A percentile compares a stretch with the other conserved stretches of the same genome.
Conservation (phyloP, 768 basidiomycete genomes). For the Lyophyllum decastes region DNA sequence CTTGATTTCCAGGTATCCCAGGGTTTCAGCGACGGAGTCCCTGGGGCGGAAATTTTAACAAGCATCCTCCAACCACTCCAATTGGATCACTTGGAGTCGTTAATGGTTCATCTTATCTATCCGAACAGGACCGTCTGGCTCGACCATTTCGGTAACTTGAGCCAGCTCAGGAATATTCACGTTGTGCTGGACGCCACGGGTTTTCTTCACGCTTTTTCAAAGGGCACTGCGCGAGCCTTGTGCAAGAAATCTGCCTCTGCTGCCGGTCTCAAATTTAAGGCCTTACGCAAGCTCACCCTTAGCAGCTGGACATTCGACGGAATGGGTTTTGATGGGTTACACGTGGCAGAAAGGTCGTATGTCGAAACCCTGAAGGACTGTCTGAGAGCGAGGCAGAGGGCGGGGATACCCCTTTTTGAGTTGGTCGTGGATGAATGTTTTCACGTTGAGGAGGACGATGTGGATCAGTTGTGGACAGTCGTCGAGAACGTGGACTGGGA, state of each 20-base stretch:
- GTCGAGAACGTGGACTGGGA: background rate
- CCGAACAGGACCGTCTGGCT: background rate
- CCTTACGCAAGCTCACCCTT: background rate
- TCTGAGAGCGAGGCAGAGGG: background rate
- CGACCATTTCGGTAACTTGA: background rate
- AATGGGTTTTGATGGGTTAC: background rate
- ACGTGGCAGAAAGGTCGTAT: no score
- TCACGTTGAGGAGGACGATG: background rate
- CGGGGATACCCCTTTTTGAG: background rate
- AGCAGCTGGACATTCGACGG: background rate
- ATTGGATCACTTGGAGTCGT: background rate
- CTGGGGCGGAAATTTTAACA: background rate
- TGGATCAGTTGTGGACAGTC: background rate
- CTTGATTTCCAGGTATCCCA: background rate
- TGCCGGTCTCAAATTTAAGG: background rate
- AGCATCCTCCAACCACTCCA: background rate
- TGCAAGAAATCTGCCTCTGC: no score
- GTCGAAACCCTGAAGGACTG: no score
- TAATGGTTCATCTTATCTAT: background rate
- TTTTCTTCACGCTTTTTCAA: background rate
- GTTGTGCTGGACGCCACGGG: background rate
- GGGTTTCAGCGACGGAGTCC: background rate
- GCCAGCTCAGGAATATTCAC: background rate
- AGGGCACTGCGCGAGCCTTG: no score
- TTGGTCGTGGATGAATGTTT: background rate